Conservation (phyloP, 306 rosid genomes). For the Prunus davidiana region DNA sequence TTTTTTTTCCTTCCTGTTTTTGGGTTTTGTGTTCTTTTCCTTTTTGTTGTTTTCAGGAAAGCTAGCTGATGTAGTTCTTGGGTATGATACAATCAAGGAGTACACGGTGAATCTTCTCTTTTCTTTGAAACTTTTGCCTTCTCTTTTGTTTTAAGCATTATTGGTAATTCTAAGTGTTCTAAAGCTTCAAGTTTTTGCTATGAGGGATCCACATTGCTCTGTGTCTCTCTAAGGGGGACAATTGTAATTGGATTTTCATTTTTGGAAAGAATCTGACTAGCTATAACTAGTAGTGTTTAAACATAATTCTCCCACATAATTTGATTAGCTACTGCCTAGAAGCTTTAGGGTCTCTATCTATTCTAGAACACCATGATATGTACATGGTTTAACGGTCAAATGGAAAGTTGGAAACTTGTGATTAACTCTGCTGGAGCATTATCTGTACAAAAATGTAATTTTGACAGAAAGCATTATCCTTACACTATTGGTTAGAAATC, state of each 20-base stretch:
- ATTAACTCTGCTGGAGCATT: background rate
- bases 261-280: background rate
- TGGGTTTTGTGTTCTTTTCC: background rate
- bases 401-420: background rate
- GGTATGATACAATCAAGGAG: constrained; percentile 61
- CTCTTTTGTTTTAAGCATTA: background rate
- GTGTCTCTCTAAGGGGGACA: background rate
- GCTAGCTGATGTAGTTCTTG: constrained; percentile 73
- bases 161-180: background rate
- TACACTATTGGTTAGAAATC: no score
- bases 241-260: background rate
- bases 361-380: background rate
- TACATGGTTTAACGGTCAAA: background rate
- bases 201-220: background rate
- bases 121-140: background rate
- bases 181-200: background rate
- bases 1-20: background rate
- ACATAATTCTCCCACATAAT: no score
- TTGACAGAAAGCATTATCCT: no score
- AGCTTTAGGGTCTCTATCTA: background rate
- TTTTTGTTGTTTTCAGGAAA: constrained; percentile 46
- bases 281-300: background rate
- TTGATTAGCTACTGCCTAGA: background rate
- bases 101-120: constrained; percentile 44
- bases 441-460: no score